Evolutionary conservation across 2,329 filamentous ascomycete species (phyloP), one percentile per base, ranked within the genome.

Genomic region (Phaeosphaeriaceae sp.): DNA sequence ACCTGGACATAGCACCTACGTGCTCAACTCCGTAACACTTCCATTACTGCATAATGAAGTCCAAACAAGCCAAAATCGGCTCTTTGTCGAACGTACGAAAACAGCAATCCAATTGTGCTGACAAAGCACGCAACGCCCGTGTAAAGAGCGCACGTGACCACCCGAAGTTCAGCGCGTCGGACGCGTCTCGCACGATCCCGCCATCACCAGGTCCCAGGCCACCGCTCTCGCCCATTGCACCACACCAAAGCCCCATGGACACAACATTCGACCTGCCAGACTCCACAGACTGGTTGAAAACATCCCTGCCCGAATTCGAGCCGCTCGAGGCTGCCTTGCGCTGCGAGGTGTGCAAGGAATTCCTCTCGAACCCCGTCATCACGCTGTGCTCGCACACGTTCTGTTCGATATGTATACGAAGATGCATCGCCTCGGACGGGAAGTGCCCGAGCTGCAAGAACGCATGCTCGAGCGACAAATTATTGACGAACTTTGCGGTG

Each of bases 341-440:
- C 68, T 99, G 95, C 79, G 92, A 98, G 78, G 91, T 99, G 59
- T 99, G 95, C 86, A 98, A 98, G 76, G 96, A 99, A 77, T 96
- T 98, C 79, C 98, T 91, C 81, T 88, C 88, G 60, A 96, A 93
- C 51, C 95, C 95, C 0, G 95, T 99, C 86, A 89, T 97, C 62
- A 99, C 95, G 0, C 91, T 91, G 1, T 99, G 95, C 80, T 91
- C 88, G 53, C 95, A 99, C 76, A 98, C 95, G 0, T 99, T 99
- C 74, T 99, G 95, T 83, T 97, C 94, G 7, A 81, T 96, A 53
- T 99, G 95, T 77, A 98, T 99, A 75, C 90, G 95, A 27, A 86
- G 93, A 62, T 92, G 91, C 60, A 84, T 99, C 0, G 89, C 89
- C 1, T 85, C 86, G 31, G 93, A 97, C 65, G 91, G 92, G 9